These are phyloP conservation scores for Agrostemma githago DNA, from an alignment of 148 eudicot species.

Conservation along the genomic window DNA sequence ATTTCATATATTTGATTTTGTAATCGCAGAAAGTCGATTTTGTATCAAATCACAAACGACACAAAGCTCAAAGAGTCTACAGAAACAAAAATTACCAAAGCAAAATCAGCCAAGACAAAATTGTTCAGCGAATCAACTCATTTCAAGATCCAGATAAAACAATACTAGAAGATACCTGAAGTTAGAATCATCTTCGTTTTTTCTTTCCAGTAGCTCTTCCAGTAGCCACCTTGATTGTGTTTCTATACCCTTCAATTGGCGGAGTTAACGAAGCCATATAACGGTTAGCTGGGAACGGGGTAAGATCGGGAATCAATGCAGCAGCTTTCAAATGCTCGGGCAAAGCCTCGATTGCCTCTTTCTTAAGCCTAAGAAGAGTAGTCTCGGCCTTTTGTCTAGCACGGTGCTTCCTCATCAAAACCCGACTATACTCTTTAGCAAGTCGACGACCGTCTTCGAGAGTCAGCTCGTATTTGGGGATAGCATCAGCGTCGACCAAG, in stretches of 20 bases:
- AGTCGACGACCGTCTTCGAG: slow-evolving; percentile 81
- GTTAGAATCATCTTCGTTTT: slow-evolving; percentile 63
- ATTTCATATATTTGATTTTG: background rate
- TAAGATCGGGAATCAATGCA: slow-evolving; percentile 74
- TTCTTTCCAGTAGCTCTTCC: slow-evolving; percentile 47
- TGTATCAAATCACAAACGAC: background rate
- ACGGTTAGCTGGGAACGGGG: slow-evolving; percentile 67
- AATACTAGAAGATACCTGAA: slow-evolving; percentile 17
- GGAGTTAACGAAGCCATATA: slow-evolving; percentile 89
- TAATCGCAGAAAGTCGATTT: background rate
- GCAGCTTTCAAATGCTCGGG: slow-evolving; percentile 69
- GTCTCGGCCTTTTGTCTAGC: slow-evolving; percentile 81
- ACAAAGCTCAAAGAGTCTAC: background rate
- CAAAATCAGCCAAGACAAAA: background rate
- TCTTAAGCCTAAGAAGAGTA: slow-evolving; percentile 61
- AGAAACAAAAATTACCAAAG: background rate
- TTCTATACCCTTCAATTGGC: slow-evolving; percentile 89
- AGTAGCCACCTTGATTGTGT: slow-evolving; percentile 80
- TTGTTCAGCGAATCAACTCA: background rate
- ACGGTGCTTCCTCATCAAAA: slow-evolving; percentile 82
- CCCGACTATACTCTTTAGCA: slow-evolving; percentile 87
- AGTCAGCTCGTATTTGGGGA: slow-evolving; percentile 76
- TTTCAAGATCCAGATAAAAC: slow-evolving; percentile 2
- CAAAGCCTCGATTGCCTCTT: slow-evolving; percentile 89
- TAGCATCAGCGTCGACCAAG: slow-evolving; percentile 58